Base-by-base conservation (phyloP, 768 basidiomycete species). In the Collybia sordida region DNA sequence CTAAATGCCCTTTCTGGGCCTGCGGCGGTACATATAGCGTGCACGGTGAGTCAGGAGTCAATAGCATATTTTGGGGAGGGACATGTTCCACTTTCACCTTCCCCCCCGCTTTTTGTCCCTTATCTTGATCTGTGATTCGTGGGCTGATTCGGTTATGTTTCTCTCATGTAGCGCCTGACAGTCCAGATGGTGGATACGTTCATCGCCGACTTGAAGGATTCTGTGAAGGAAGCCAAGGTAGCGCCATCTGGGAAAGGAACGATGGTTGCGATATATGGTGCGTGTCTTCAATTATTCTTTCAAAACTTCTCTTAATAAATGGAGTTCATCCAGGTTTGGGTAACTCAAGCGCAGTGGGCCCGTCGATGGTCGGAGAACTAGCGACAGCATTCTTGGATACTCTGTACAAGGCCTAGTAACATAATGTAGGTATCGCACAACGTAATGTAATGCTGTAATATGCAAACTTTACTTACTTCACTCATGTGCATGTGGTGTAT, bases 181-280 rank as follows among this genome's bases (percentile, higher is more conserved):
- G 78, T 95, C 7, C 69, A 78, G 1, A 73, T 76, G 49, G 82
- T 88, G 36, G 90, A 93, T 53, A 80, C 78, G 35, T 88, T 99
- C 61, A 77, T 98, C 45, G 78, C 80, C 12, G 96, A 98, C 60
- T 74, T 99, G 55, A 88, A 87, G 62, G 85, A 85, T 41, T 77
- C 85, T 0, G 82, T 99, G 6, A 69, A 73, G 38, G 85, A 89
- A 49, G 86, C 91, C 18, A 90, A 85, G 64, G 50, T 70, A 23
- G 68, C 72, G 15, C 85, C 89, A 0, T 72, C 74, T 24, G 86
- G 87, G 5, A 81, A 86, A 60, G 96, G 96, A 6, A 82, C 82
- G 24, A 95, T 98, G 93, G 93, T 97, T 3, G 79, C 86, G 12
- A 64, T 98, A 11, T 98, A 97, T 61, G 94, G 94, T 94, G 51